Base-by-base conservation (phyloP, 768 basidiomycete species). In the Boletus insuetus region DNA sequence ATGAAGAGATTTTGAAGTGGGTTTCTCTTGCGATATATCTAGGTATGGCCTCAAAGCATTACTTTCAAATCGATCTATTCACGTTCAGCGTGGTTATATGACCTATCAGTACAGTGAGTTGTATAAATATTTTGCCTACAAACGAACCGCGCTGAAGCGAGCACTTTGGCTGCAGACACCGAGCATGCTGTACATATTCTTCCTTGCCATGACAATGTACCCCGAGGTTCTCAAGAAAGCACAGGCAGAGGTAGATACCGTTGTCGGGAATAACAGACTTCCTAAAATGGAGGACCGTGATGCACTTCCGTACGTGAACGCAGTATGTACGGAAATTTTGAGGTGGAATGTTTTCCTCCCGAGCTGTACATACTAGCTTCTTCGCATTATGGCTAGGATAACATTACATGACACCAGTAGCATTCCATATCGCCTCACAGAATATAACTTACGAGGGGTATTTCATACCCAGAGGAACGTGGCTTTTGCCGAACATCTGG, bases 51-150 rank as follows among this genome's bases (percentile, higher is more conserved):
- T 51, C 12, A 1, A 8, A 8, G n/a, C 14, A 24, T 16, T 11
- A 11, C 41, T 4, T 11, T 7, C 6, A 12, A 2, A 17, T 1
- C 9, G 10, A 11, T 24, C 6, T 6, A n/a, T 14, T 49, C 17
- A 8, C 16, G 5, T 22, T 7, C 5, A 11, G 34, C 14, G 3
- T 24, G 22, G 4, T 26, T 49, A 9, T 37, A 14, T 26, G 17
- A 20, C 38, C 10, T 20, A n/a, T 40, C 78, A 80, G 39, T 59
- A 48, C 22, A 1, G 61, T 55, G 19, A 17, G 49, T 31, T 13
- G 13, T 8, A 72, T 71, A n/a, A n/a, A n/a, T n/a, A n/a, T 69
- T 78, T 22, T 9, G 2, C 13, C 7, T 12, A 7, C 17, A 5
- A 39, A 14, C 9, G 19, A 43, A 29, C 45, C 14, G 14, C 14